These are phyloP conservation scores for Bolboschoenus planiculmis DNA, from an alignment of 176 grass and related monocot species.

Conservation along the genomic window DNA sequence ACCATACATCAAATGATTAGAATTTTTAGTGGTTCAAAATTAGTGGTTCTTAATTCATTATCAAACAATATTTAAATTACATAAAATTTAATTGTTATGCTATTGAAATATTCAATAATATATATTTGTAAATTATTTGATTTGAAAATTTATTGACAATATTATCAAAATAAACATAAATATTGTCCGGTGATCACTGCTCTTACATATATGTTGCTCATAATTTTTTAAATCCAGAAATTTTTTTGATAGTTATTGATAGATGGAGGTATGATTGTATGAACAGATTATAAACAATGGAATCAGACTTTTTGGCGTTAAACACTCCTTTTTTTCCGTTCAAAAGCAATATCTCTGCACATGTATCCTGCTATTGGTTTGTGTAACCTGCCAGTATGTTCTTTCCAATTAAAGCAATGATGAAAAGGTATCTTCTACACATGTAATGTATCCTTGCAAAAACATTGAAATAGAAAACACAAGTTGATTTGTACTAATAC, in stretches of 20 bases:
- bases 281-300: not conserved
- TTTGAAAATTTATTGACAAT: too few species aligned
- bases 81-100: not conserved
- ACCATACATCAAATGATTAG: too few species aligned
- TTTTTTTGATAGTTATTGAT: not conserved
- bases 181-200: too few species aligned
- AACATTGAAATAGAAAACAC: not conserved
- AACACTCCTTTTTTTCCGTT: slow-evolving; percentile 10
- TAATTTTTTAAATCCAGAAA: not conserved
- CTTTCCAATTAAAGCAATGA: slow-evolving; percentile 7
- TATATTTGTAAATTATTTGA: not conserved
- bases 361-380: not conserved
- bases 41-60: too few species aligned
- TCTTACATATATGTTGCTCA: not conserved
- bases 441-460: not conserved
- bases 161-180: too few species aligned
- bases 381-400: not conserved
- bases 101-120: not conserved
- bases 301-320: not conserved
- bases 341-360: slow-evolving; percentile 2
- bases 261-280: not conserved
- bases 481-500: not conserved
- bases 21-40: too few species aligned
- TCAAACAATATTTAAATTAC: not conserved
- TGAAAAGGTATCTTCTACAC: not conserved